Percentiles rank a stretch among this genome's conserved stretches.
phyloP scores from a whole-genome alignment of 192 early-diverging fungal genomes.

The Coemansia nantahalensis region DNA sequence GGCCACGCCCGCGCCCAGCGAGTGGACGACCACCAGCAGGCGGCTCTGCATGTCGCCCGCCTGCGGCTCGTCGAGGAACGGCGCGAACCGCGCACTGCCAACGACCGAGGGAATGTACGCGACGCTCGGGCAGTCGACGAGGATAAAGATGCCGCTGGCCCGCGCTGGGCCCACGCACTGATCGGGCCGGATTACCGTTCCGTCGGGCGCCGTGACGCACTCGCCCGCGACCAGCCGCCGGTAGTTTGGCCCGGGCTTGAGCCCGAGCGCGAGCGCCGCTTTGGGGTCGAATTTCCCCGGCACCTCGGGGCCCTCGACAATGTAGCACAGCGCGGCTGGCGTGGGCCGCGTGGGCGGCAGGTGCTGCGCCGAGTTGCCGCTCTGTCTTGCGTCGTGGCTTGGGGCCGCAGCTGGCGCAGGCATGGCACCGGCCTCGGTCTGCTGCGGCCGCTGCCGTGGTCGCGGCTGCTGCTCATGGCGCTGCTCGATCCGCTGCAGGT shows the following conservation, averaged over 20 bases:
- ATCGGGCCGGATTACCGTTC: conserved; percentile 66
- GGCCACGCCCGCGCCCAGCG: conserved; percentile 62
- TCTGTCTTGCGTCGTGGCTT: conserved; percentile 10
- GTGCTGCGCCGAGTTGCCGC: conserved; percentile 4
- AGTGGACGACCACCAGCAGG: conserved; percentile 63
- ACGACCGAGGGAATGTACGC: conserved; percentile 57
- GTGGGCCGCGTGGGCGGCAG: conserved; percentile 53
- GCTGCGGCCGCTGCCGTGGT: no score
- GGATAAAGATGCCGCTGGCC: conserved; percentile 63
- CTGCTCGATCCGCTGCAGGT: conserved; percentile 31
- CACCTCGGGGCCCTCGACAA: conserved; percentile 69
- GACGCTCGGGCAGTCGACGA: conserved; percentile 65
- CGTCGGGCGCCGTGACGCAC: conserved; percentile 58
- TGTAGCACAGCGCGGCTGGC: conserved; percentile 61
- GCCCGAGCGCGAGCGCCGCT: conserved; percentile 64
- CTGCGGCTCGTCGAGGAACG: conserved; percentile 19
- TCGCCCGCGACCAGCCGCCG: conserved; percentile 62
- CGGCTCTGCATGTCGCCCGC: conserved; percentile 16
- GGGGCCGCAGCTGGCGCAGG: conserved; percentile 1
- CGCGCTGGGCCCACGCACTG: conserved; percentile 62
- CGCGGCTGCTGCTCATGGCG: no score
- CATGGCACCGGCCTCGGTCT: no score
- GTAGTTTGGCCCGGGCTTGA: conserved; percentile 64
- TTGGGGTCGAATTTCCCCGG: conserved; percentile 78
- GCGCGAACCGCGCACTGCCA: conserved; percentile 42